phyloP scores from a whole-genome alignment of 164 flowering plant species.

The Tetrastigma voinierianum region DNA sequence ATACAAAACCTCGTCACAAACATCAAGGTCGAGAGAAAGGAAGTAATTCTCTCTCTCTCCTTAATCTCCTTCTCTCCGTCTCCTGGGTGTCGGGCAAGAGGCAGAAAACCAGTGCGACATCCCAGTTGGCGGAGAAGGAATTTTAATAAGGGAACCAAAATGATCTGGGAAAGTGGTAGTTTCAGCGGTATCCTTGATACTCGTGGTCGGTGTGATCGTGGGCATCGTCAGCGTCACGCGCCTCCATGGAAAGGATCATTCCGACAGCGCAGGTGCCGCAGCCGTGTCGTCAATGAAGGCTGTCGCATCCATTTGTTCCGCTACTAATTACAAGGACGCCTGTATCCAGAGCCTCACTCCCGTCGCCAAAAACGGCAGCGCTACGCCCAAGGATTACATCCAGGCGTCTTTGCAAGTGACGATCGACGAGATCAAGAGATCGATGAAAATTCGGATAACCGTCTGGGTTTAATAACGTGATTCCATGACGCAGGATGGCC shows the following conservation, averaged over 20 bases:
- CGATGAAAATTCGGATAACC: not conserved
- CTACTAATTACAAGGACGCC: constrained; percentile 40
- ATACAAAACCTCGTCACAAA: not conserved
- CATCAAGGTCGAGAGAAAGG: not conserved
- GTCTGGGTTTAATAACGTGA: not conserved
- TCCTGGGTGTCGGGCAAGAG: no score
- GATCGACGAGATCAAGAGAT: not conserved
- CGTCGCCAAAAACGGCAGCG: constrained; percentile 22
- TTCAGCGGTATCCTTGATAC: constrained; percentile 27
- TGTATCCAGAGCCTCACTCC: constrained; percentile 37
- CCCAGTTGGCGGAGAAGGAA: no score
- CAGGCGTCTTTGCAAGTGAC: constrained; percentile 4
- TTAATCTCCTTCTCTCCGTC: no score
- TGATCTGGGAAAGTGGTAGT: no score
- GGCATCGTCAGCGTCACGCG: constrained; percentile 23
- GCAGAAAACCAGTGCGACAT: no score
- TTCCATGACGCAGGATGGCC: constrained; percentile 15
- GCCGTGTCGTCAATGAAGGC: constrained; percentile 25
- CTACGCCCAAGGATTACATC: constrained; percentile 41
- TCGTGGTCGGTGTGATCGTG: constrained; percentile 39
- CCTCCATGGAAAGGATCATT: not conserved
- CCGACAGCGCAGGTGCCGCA: no score
- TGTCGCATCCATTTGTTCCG: constrained; percentile 35
- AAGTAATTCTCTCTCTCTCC: not conserved
- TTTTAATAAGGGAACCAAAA: not conserved